Base-by-base conservation (phyloP, 768 basidiomycete genomes). In the Lactifluus echinatus region DNA sequence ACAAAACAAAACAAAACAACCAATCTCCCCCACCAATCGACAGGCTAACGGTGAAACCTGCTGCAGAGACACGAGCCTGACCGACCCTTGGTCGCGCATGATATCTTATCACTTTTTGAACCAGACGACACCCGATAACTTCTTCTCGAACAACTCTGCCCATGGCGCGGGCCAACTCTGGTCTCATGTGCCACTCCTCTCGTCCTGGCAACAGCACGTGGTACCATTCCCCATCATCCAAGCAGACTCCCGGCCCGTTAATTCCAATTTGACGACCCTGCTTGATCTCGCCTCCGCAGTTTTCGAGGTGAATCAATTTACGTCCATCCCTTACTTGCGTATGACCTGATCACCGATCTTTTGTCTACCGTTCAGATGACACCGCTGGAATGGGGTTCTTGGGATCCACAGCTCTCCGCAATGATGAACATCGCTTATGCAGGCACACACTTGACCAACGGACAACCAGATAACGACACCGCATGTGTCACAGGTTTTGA, bases 401-500 rank as follows among this genome's bases (percentile, higher is more conserved):
- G 78, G 69, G 88, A 91, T 64, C 84, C 87, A 10, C 75, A 69
- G 50, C 71, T 88, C 8, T 82, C 82, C n/a, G 83, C 86, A 1
- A 89, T 86, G 67, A 75, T 79, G 65, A 83, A 84, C 44, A 72
- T 81, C 26, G 70, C 78, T 0, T 82, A 77, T 61, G 76, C 80
- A 6, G 92, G 92, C 5, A 89, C 87, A 0, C 74, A 76, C 58
- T 66, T 91, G 17, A 67, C 69, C 23, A 78, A 84, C 55, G 87
- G 85, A 3, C 65, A 72, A 56, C 76, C 84, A 0, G 71, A 69
- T 11, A 82, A 79, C 58, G 68, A 72, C 6, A 78, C 80, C 11
- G 69, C 79, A 1, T 94, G 92, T 67, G 82, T 83, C 12, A 79
- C 77, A 4, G 83, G 82, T 7, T 91, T 89, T 64, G 87, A 91